Base-by-base conservation (phyloP, 1,139 yeast genomes). In the Suhomyces choctaworum region DNA sequence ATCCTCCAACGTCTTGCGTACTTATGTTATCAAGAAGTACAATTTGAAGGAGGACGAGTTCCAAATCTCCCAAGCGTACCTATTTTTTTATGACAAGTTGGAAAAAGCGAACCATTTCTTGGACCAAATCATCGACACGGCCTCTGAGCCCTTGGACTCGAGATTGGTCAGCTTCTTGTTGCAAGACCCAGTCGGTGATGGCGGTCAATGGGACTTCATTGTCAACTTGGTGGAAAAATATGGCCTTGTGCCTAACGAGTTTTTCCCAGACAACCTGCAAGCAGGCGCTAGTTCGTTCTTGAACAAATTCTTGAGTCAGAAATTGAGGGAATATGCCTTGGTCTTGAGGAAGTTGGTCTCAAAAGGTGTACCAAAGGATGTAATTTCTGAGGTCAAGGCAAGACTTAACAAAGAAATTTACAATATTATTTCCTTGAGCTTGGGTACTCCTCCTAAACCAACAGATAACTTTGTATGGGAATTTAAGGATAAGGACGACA, bases 201-300 rank as follows among this genome's bases (percentile, higher is more conserved):
- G 95, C 47, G 95, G 95, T 32, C 95, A 86, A 60, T 86, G 84
- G 74, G 83, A 82, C 49, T 82, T 86, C 92, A 76, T 84, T 58
- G 69, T 81, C 27, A 84, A 84, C 57, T 59, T 86, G 43, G 75
- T 86, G 36, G 76, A 77, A 45, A 86, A 86, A 59, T 86, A 86
- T 49, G 95, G 95, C 26, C 54, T 83, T 36, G 82, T 86, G 32
- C 96, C 96, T 29, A 69, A 80, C 51, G 78, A 75, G 46, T 60
- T 78, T 15, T 86, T 73, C 62, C 89, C 90, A 5, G 95, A 86
- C 54, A 70, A 78, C 32, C 78, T 73, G 46, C 86, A 83, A 45
- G 78, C 94, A 2, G 69, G 79, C 6, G 60, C 70, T 14, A 71
- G 87, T 2, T 50, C 73, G 22, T 69, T 70, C 36, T 66, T 85